A percentile compares a stretch with the other conserved stretches of the same genome.
Conservation (phyloP, 2,329 filamentous ascomycete species). For the Pseudocercospora fuligena region DNA sequence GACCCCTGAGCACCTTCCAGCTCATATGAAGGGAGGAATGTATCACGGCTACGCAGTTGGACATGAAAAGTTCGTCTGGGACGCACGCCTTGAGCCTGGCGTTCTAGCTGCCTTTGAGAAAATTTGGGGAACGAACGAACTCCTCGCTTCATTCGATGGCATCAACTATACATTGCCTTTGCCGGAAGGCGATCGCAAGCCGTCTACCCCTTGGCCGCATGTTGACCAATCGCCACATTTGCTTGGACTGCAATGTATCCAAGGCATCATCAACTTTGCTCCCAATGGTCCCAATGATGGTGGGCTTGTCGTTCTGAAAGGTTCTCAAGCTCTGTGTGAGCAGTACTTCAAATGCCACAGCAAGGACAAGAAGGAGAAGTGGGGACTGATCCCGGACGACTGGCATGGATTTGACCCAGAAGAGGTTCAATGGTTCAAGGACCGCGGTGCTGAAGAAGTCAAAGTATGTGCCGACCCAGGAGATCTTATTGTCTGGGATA, state of each 20-base stretch:
- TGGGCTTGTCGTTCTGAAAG: slow-evolving; percentile 23
- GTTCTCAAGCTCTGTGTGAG: slow-evolving; percentile 20
- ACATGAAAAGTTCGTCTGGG: slow-evolving; percentile 34
- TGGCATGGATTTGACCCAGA: slow-evolving; percentile 25
- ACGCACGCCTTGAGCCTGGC: slow-evolving; percentile 27
- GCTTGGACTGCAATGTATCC: slow-evolving; percentile 19
- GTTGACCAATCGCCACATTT: slow-evolving; percentile 20
- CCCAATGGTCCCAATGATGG: slow-evolving; percentile 29
- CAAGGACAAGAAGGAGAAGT: slow-evolving; percentile 23
- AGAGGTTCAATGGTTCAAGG: slow-evolving; percentile 24
- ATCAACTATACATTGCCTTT: slow-evolving; percentile 28
- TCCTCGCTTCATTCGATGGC: slow-evolving; percentile 30
- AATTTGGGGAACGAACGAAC: slow-evolving; percentile 28
- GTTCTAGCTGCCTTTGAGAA: slow-evolving; percentile 27
- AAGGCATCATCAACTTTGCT: slow-evolving; percentile 27
- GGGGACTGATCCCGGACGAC: slow-evolving; percentile 24
- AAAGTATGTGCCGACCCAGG: slow-evolving; percentile 28
- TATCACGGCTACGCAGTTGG: slow-evolving; percentile 27
- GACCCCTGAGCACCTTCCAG: slow-evolving; percentile 19
- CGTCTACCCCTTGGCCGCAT: slow-evolving; percentile 19
- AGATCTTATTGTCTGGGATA: slow-evolving; percentile 33
- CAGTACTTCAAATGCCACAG: slow-evolving; percentile 24
- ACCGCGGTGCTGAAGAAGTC: slow-evolving; percentile 18
- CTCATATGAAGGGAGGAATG: slow-evolving; percentile 28
- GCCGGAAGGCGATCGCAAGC: slow-evolving; percentile 5